Conservation (phyloP, 768 basidiomycete species). For the Boletellus emodensis region DNA sequence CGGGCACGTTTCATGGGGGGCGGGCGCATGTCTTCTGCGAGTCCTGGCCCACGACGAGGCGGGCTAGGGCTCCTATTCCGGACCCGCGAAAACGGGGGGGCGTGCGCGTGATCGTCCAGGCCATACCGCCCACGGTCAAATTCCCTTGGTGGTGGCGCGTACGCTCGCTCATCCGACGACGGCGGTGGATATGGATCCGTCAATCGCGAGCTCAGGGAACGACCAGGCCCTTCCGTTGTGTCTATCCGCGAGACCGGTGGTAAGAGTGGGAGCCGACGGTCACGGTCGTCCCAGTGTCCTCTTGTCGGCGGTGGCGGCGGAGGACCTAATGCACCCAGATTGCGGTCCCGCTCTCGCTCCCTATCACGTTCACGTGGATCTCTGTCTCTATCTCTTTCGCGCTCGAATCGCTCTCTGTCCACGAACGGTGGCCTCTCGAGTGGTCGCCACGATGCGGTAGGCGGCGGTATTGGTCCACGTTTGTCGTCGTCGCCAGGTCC, state of each 20-base stretch:
- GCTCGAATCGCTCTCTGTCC: constrained; percentile 37
- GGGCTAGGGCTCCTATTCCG: constrained; percentile 45
- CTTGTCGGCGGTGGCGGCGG: constrained; percentile 26
- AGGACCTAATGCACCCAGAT: constrained; percentile 3
- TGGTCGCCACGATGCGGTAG: constrained; percentile 22
- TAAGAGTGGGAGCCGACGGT: constrained; percentile 32
- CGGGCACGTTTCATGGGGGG: constrained; percentile 40
- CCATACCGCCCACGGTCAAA: constrained; percentile 30
- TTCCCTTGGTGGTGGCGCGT: constrained; percentile 23
- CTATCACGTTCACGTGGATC: constrained; percentile 34
- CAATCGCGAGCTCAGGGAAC: constrained; percentile 27
- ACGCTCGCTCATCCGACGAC: constrained; percentile 21
- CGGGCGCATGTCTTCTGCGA: constrained; percentile 39
- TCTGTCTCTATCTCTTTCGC: constrained; percentile 31
- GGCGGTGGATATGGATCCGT: constrained; percentile 24
- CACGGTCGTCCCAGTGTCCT: constrained; percentile 39
- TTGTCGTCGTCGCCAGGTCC: constrained; percentile 41
- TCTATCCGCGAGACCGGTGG: constrained; percentile 22
- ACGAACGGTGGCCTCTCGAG: constrained; percentile 33
- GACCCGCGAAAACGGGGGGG: constrained; percentile 34
- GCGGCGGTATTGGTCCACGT: constrained; percentile 15
- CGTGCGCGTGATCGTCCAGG: constrained; percentile 18
- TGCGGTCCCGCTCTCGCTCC: constrained; percentile 34
- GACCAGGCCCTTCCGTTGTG: constrained; percentile 7
- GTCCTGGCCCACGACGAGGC: constrained; percentile 26